phyloP scores from a whole-genome alignment of 495 filamentous ascomycete species.

The Pyronema omphalodes region DNA sequence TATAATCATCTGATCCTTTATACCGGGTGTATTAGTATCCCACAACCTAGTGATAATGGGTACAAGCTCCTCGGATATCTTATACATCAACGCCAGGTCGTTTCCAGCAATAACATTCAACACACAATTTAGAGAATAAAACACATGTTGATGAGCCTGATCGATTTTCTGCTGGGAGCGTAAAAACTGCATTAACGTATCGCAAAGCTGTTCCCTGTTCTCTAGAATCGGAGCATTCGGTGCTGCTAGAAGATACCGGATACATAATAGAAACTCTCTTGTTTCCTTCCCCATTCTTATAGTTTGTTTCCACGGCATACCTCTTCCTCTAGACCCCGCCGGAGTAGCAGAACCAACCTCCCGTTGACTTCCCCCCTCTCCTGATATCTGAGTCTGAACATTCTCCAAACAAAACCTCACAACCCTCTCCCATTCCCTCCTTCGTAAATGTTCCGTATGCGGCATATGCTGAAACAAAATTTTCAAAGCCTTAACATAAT shows the following conservation, averaged over 20 bases:
- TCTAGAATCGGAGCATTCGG: conserved; percentile 54
- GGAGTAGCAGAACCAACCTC: conserved; percentile 20
- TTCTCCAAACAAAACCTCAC: conserved; percentile 19
- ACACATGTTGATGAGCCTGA: conserved; percentile 47
- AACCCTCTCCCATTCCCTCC: conserved; percentile 40
- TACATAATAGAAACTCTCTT: conserved; percentile 45
- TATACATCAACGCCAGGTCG: conserved; percentile 40
- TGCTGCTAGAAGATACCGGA: conserved; percentile 43
- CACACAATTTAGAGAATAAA: conserved; percentile 57
- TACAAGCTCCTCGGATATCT: conserved; percentile 39
- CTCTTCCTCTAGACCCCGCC: conserved; percentile 22
- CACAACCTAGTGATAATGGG: conserved; percentile 57
- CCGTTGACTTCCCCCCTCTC: conserved; percentile 18
- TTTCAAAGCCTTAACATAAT: conserved; percentile 60
- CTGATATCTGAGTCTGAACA: conserved; percentile 21
- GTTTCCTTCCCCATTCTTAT: conserved; percentile 23
- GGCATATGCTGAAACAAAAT: conserved; percentile 50
- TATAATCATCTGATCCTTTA: conserved; percentile 43
- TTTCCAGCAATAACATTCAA: conserved; percentile 47
- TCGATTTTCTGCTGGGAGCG: conserved; percentile 39
- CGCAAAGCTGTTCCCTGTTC: conserved; percentile 38
- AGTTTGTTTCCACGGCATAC: conserved; percentile 6
- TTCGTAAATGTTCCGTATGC: conserved; percentile 57
- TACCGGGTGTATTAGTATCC: conserved; percentile 42
- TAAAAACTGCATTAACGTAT: conserved; percentile 42